Conservation (phyloP, 208 protist genomes). For the Trypanosoma mega region DNA sequence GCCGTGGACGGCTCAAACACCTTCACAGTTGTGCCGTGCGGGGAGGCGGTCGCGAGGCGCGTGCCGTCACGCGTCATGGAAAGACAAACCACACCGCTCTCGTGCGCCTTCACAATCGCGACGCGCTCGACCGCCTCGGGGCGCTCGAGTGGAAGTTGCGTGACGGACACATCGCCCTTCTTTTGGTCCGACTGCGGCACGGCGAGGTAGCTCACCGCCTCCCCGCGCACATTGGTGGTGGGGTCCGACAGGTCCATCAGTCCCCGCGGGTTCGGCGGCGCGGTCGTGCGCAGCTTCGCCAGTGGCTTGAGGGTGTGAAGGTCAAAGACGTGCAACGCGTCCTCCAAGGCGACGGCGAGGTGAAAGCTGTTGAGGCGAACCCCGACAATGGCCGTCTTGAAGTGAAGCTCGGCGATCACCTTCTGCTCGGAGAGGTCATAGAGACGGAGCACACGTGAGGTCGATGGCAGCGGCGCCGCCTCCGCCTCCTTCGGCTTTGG, state of each 20-base stretch:
- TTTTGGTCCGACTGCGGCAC: conserved; percentile 34
- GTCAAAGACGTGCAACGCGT: conserved; percentile 68
- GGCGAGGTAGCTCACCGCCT: conserved; percentile 29
- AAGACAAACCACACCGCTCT: conserved; percentile 22
- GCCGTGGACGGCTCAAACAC: conserved; percentile 45
- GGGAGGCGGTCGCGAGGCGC: conserved; percentile 48
- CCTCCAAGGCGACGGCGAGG: conserved; percentile 42
- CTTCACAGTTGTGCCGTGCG: conserved; percentile 62
- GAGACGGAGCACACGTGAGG: conserved; percentile 30
- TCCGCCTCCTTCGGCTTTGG: not conserved
- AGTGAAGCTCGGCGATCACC: conserved; percentile 57
- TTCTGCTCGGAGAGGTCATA: conserved; percentile 41
- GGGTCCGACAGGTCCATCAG: conserved; percentile 42
- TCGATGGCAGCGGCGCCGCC: conserved; percentile 2
- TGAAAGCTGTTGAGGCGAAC: conserved; percentile 45
- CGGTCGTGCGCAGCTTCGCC: conserved; percentile 47
- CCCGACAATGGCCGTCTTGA: conserved; percentile 44
- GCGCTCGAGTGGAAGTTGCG: conserved; percentile 4
- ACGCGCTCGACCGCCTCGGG: conserved; percentile 30
- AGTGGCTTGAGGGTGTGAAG: conserved; percentile 49
- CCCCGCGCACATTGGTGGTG: conserved; percentile 20
- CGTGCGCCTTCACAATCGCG: conserved; percentile 33
- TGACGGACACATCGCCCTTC: conserved; percentile 31
- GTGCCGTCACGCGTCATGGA: conserved; percentile 30
- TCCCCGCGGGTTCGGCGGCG: conserved; percentile 38